These are phyloP conservation scores for Colletotrichum simmondsii DNA, from an alignment of 2,329 filamentous ascomycete species.

Conservation along the genomic window DNA sequence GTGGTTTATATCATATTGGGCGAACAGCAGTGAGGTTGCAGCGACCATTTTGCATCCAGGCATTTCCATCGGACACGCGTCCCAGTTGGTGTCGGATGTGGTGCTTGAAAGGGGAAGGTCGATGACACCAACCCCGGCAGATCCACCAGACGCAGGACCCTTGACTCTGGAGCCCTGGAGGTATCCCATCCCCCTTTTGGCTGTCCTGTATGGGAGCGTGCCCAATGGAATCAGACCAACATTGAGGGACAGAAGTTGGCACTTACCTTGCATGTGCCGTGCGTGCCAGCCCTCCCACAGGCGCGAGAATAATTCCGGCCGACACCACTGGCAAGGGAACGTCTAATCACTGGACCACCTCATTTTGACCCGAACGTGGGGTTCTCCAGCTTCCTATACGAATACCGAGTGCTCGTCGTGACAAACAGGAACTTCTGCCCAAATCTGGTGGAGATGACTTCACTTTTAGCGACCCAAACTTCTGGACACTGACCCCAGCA, in stretches of 20 bases:
- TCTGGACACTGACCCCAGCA: neutral
- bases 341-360: neutral
- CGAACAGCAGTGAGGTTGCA: neutral
- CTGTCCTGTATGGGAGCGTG: neutral
- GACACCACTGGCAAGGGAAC: neutral
- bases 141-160: neutral
- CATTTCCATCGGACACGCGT: neutral
- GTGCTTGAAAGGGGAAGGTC: neutral
- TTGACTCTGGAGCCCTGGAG: too few relatives aligned
- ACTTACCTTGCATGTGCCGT: neutral
- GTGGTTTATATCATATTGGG: neutral
- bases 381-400: neutral
- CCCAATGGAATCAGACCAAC: neutral
- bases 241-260: neutral
- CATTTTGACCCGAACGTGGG: neutral
- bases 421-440: neutral
- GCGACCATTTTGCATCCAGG: neutral
- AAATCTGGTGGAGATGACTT: neutral
- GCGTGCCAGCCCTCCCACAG: neutral
- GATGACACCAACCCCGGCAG: neutral
- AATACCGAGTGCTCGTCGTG: neutral
- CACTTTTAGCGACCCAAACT: neutral
- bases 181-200: neutral
- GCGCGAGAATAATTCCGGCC: neutral
- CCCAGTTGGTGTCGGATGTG: neutral